phyloP scores from a whole-genome alignment of 2,329 filamentous ascomycete genomes.

The Magnaporthiopsis poae region DNA sequence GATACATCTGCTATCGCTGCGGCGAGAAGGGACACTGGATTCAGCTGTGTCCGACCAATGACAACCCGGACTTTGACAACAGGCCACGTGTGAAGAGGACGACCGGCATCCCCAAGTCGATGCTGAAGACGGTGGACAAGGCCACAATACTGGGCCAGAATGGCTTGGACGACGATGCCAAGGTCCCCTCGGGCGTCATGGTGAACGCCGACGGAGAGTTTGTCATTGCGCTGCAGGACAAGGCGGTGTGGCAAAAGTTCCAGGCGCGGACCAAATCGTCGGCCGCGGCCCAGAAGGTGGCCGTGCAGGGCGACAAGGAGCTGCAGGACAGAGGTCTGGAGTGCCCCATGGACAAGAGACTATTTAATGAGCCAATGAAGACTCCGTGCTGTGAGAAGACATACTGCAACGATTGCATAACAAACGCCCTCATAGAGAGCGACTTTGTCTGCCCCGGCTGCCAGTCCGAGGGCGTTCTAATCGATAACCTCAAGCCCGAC shows the following conservation, averaged over 20 bases:
- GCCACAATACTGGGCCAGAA: constrained; percentile 59
- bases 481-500: constrained; percentile 81
- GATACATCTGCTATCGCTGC: constrained; percentile 93
- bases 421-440: constrained; percentile 95
- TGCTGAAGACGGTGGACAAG: constrained; percentile 92
- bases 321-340: constrained; percentile 79
- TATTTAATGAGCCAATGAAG: constrained; percentile 98
- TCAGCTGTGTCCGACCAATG: constrained; percentile 94
- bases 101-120: constrained; percentile 90
- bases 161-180: constrained; percentile 61
- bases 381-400: constrained; percentile 97
- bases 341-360: constrained; percentile 92
- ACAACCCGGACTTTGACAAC: constrained; percentile 91
- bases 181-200: constrained; percentile 84
- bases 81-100: constrained; percentile 89
- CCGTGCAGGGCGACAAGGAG: constrained; percentile 71
- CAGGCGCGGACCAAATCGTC: constrained; percentile 87
- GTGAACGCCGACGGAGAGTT: constrained; percentile 95
- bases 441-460: constrained; percentile 94
- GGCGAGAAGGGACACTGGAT: constrained; percentile 99
- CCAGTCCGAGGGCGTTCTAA: constrained; percentile 78
- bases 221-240: constrained; percentile 91
- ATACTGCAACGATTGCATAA: constrained; percentile 99
- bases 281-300: constrained; percentile 70
- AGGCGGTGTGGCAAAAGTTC: constrained; percentile 91